Evolutionary conservation across 768 basidiomycete species (phyloP).

Genomic region (Cytidiella melzeri): DNA sequence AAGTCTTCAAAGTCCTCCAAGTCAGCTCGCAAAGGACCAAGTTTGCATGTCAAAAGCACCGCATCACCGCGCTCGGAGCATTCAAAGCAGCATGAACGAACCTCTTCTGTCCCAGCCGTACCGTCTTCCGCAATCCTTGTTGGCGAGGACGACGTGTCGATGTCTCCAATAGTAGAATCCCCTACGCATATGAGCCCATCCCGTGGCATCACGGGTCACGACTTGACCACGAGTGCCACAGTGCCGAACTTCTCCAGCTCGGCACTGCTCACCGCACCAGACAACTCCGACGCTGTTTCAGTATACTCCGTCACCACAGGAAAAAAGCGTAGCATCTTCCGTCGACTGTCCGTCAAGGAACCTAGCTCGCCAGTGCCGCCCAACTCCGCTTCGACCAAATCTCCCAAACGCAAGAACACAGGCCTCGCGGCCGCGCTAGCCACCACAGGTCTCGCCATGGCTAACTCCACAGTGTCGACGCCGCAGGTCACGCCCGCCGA

Average conservation of each 20-base stretch:
- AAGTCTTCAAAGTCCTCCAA: constrained; percentile 6
- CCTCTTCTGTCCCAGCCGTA: constrained; percentile 5
- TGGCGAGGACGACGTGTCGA: constrained; percentile 4
- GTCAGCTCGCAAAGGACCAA: constrained; percentile 14
- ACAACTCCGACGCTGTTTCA: constrained; percentile 22
- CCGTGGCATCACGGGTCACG: constrained; percentile 4
- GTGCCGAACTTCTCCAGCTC: constrained; percentile 13
- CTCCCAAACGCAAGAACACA: constrained; percentile 35
- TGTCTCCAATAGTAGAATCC: constrained; percentile 22
- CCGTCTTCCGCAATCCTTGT: background rate
- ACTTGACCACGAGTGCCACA: constrained; percentile 5
- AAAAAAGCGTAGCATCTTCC: constrained; percentile 18
- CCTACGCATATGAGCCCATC: constrained; percentile 15
- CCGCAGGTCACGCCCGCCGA: constrained; percentile 29
- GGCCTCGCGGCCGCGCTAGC: constrained; percentile 66
- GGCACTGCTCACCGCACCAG: constrained; percentile 11
- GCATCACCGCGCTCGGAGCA: constrained; percentile 7
- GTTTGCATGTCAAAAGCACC: constrained; percentile 4
- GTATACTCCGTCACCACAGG: constrained; percentile 19
- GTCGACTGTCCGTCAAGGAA: constrained; percentile 13
- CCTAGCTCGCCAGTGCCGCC: constrained; percentile 9
- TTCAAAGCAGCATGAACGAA: constrained; percentile 9
- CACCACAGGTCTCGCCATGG: constrained; percentile 62
- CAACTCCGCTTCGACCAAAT: constrained; percentile 27
- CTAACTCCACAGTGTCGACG: constrained; percentile 44